Conservation (phyloP, 2,329 filamentous ascomycete genomes). For the Calonectria fujianensis region DNA sequence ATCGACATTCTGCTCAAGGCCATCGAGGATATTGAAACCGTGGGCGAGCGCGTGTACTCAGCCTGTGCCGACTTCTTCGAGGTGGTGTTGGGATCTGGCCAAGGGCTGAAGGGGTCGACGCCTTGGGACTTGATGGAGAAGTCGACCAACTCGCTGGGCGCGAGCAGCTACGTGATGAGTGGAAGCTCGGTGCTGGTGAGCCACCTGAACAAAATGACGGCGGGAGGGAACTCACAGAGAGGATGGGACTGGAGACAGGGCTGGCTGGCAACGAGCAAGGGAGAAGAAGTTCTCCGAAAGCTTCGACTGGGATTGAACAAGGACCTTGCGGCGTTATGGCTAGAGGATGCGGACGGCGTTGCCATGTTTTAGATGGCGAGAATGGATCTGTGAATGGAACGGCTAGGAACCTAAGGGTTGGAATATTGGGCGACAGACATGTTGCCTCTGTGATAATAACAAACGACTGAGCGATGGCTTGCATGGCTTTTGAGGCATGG, state of each 20-base stretch:
- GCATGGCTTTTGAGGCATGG: conserved; percentile 2
- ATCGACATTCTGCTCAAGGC: conserved; percentile 85
- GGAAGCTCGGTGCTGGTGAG: conserved; percentile 83
- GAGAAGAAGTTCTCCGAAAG: conserved; percentile 81
- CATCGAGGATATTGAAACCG: conserved; percentile 86
- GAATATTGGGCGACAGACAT: background rate
- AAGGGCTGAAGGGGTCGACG: conserved; percentile 76
- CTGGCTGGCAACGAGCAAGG: conserved; percentile 80
- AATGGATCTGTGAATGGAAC: background rate
- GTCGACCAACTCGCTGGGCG: conserved; percentile 74
- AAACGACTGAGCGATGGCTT: conserved; percentile 36
- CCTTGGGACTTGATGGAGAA: conserved; percentile 79
- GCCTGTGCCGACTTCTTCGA: conserved; percentile 87
- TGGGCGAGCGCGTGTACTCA: conserved; percentile 81
- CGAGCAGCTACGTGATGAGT: conserved; percentile 80
- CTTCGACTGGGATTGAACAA: conserved; percentile 84
- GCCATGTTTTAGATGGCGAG: conserved; percentile 61
- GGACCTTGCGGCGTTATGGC: conserved; percentile 83
- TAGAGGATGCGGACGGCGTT: conserved; percentile 77
- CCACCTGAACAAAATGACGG: conserved; percentile 75
- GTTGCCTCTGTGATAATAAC: conserved; percentile 45
- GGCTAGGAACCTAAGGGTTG: background rate
- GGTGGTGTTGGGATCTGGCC: conserved; percentile 82
- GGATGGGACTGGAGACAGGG: conserved; percentile 88
- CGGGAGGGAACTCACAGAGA: conserved; percentile 72